Conservation (phyloP, 148 eudicot species). For the Nepenthes mirabilis region DNA sequence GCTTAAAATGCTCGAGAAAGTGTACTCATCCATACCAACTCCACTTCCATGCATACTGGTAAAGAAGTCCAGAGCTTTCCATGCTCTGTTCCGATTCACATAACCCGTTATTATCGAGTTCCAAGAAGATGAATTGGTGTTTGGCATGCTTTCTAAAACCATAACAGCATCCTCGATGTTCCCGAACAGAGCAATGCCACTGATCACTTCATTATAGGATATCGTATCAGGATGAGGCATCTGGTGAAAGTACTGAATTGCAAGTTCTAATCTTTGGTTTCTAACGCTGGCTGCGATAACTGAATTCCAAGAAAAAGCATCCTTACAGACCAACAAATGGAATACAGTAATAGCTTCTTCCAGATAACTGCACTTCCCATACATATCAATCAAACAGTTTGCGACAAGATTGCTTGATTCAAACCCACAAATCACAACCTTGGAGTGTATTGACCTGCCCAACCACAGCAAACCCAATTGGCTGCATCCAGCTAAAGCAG, state of each 20-base stretch:
- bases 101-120: slow-evolving; percentile 69
- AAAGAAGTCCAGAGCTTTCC: slow-evolving; percentile 45
- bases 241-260: slow-evolving; percentile 28
- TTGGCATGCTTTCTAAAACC: slow-evolving; percentile 38
- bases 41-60: slow-evolving; percentile 36
- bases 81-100: slow-evolving; percentile 36
- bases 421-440: slow-evolving; percentile 37
- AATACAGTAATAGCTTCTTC: slow-evolving; percentile 38
- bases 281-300: slow-evolving; percentile 61
- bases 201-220: slow-evolving; percentile 62
- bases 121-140: slow-evolving; percentile 73
- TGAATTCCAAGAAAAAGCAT: slow-evolving; percentile 72
- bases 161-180: slow-evolving; percentile 41
- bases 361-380: slow-evolving; percentile 49
- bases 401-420: slow-evolving; percentile 35
- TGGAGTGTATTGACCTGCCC: slow-evolving; percentile 58
- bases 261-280: slow-evolving; percentile 41
- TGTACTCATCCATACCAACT: slow-evolving; percentile 43
- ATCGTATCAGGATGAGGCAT: slow-evolving; percentile 68
- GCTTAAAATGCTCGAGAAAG: slow-evolving; percentile 54
- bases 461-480: slow-evolving; percentile 29
- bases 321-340: slow-evolving; percentile 27
- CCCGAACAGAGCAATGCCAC: slow-evolving; percentile 66
- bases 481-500: slow-evolving; percentile 60
- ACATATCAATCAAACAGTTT: slow-evolving; percentile 83